Conservation (phyloP, 2,329 filamentous ascomycete species). For the Pseudogymnoascus sp. region DNA sequence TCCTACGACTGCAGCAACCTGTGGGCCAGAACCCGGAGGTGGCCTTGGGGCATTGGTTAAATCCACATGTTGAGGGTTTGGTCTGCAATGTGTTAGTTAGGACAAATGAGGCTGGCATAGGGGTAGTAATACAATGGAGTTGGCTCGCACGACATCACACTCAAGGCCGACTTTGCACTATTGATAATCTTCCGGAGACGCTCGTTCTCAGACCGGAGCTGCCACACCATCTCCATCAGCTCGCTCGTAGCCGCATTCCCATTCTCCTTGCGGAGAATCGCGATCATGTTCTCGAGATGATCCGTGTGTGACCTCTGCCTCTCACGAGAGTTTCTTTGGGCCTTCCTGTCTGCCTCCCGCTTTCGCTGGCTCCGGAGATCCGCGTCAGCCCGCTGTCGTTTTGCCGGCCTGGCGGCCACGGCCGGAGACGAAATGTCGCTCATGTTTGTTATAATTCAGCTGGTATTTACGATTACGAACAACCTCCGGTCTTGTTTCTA, state of each 20-base stretch:
- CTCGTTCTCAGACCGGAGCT: conserved; percentile 16
- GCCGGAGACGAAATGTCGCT: conserved; percentile 25
- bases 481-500: neutral
- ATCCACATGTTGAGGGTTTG: neutral
- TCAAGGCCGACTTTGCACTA: conserved; percentile 14
- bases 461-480: neutral
- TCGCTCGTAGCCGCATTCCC: conserved; percentile 14
- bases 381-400: neutral
- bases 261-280: conserved; percentile 17
- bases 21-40: neutral
- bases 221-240: conserved; percentile 16
- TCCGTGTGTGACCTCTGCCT: conserved; percentile 17
- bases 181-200: conserved; percentile 19
- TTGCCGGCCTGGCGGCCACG: conserved; percentile 20
- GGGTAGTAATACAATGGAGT: neutral
- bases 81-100: neutral
- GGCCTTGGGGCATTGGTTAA: neutral
- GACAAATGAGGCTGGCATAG: neutral
- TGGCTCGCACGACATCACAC: neutral
- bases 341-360: conserved; percentile 18
- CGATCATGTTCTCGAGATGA: conserved; percentile 18
- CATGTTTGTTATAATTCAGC: neutral
- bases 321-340: conserved; percentile 18
- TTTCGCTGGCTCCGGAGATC: conserved; percentile 13
- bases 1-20: neutral